These are phyloP conservation scores for Beauveria sp. DNA, from an alignment of 2,329 filamentous ascomycete species.

Conservation along the genomic window DNA sequence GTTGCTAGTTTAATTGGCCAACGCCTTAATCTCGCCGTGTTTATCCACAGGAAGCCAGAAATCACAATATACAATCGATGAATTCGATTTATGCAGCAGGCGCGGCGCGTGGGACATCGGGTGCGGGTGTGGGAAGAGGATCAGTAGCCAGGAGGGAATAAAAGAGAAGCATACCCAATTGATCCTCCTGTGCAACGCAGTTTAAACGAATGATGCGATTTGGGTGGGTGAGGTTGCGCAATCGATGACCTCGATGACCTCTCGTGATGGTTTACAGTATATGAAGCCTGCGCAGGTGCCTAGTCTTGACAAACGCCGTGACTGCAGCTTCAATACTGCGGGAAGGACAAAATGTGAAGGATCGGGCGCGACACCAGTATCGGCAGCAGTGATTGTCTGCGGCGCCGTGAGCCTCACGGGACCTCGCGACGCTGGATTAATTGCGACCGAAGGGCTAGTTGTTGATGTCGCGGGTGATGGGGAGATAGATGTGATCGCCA, in stretches of 20 bases:
- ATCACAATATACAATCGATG: constrained; percentile 12
- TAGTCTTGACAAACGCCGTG: not conserved
- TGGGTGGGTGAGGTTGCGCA: not conserved
- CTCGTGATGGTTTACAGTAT: constrained; percentile 4
- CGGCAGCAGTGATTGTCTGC: not conserved
- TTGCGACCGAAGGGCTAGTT: constrained; percentile 6
- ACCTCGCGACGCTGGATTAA: constrained; percentile 7
- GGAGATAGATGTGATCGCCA: constrained; percentile 1
- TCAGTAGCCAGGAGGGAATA: constrained; percentile 4
- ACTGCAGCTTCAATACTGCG: not conserved
- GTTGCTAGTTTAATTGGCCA: constrained; percentile 12
- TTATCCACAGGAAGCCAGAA: constrained; percentile 9
- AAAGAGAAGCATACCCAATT: constrained; percentile 12
- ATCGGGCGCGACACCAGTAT: not conserved
- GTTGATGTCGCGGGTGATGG: constrained; percentile 10
- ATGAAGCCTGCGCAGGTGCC: not conserved
- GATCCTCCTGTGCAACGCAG: not conserved
- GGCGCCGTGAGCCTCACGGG: not conserved
- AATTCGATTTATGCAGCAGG: constrained; percentile 9
- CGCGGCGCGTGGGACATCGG: not conserved
- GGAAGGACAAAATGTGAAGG: not conserved
- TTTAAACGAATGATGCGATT: constrained; percentile 1
- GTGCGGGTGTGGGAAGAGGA: not conserved
- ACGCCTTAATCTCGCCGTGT: constrained; percentile 7
- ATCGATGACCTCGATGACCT: not conserved